Evolutionary conservation across 805 yeast species (phyloP).

Genomic region (Yamadazyma paraphyllophila): DNA sequence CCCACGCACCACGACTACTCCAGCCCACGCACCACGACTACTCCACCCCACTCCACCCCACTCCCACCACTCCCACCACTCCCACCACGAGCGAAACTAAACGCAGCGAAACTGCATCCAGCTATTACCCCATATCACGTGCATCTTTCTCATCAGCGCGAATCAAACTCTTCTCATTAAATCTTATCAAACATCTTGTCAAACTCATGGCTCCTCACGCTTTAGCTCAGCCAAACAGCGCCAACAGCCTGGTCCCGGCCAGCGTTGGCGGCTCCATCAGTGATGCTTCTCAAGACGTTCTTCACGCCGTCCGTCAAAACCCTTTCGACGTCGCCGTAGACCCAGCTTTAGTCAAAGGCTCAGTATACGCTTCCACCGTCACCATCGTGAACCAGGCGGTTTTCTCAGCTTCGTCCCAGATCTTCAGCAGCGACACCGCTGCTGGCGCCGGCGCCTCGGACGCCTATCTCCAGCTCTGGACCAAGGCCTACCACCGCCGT

Average conservation of each 20-base stretch:
- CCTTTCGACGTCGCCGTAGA: conserved; percentile 67
- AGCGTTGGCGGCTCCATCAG: conserved; percentile 5
- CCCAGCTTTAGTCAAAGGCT: conserved; percentile 48
- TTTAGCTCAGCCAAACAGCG: conserved; percentile 6
- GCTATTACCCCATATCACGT: conserved; percentile 11
- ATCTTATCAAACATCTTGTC: not conserved
- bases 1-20: no score
- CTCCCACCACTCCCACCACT: no score
- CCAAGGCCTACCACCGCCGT: conserved; percentile 42
- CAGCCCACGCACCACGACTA: no score
- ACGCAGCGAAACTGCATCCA: no score
- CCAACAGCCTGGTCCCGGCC: conserved; percentile 1
- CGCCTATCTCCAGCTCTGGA: conserved; percentile 61
- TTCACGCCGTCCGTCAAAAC: conserved; percentile 3
- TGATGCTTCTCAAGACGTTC: conserved; percentile 1
- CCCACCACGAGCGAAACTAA: no score
- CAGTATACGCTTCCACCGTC: conserved; percentile 53
- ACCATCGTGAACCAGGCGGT: conserved; percentile 55
- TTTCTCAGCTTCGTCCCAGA: conserved; percentile 48
- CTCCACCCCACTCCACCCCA: no score
- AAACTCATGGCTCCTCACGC: conserved; percentile 12
- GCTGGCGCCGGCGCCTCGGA: conserved; percentile 63
- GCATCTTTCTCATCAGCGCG: conserved; percentile 3
- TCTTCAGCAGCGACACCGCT: conserved; percentile 69
- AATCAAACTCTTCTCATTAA: conserved; percentile 2